A percentile compares a stretch with the other conserved stretches of the same genome.
Conservation (phyloP, 164 flowering plant genomes). For the Hamamelis virginiana region DNA sequence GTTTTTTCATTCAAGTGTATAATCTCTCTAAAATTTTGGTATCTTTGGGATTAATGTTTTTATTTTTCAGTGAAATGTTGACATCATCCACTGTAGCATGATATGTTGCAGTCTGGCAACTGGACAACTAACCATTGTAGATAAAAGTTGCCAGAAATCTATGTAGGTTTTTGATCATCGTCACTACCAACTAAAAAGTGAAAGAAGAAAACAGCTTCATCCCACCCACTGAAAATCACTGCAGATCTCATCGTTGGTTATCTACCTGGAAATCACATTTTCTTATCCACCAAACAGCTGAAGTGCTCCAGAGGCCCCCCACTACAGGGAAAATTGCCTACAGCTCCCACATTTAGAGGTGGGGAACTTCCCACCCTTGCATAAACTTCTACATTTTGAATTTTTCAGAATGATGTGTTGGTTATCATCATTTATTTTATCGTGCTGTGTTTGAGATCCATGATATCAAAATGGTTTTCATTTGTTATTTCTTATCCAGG, state of each 20-base stretch:
- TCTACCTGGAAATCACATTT: conserved; percentile 10
- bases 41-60: too few relatives aligned
- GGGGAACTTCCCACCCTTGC: too few relatives aligned
- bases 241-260: not conserved
- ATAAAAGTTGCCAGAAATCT: too few relatives aligned
- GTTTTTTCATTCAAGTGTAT: too few relatives aligned
- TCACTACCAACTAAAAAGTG: not conserved
- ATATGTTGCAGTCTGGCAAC: too few relatives aligned
- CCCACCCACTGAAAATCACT: not conserved
- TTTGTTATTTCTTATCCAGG: too few relatives aligned
- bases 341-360: too few relatives aligned
- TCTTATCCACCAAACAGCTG: conserved; percentile 8
- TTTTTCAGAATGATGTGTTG: not conserved
- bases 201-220: not conserved
- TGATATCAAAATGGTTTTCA: not conserved
- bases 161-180: not conserved
- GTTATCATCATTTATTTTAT: not conserved
- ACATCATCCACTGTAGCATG: too few relatives aligned
- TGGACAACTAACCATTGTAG: too few relatives aligned
- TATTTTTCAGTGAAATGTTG: too few relatives aligned
- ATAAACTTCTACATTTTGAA: too few relatives aligned
- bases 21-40: too few relatives aligned
- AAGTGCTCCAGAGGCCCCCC: not conserved
- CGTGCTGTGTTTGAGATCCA: not conserved
- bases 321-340: not conserved